Evolutionary conservation across 208 protist genomes (phyloP), one percentile per base, ranked within the genome.

Genomic region (Angomonas deanei): DNA sequence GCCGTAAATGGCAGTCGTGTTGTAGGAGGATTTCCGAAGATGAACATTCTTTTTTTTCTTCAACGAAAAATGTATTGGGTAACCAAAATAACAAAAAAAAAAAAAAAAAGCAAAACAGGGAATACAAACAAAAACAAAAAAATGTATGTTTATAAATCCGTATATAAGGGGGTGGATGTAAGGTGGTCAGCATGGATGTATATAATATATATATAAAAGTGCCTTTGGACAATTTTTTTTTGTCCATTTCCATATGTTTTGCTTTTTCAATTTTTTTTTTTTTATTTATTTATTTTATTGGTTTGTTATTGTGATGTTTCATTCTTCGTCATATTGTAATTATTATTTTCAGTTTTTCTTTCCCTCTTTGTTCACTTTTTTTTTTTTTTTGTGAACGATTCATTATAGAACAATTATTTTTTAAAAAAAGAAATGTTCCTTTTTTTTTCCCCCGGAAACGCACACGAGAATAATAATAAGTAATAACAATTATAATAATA

Each of bases 91-190:
- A 48, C 15, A 58, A 31, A 59, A 59, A 59, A 66, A 17, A 28
- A 32, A 58, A 28, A 39, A 47, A 47, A 34, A 65, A 52, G 58
- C 17, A 52, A 38, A 59, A 59, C 33, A 66, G 66, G 55, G 64
- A 65, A 66, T 23, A 28, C 61, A 55, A 62, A 62, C 0, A 49
- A 65, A 27, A 57, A 33, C 38, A 15, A 59, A 27, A 42, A 64
- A 59, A 59, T 55, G 53, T 63, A 61, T 47, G 46, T 48, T 57
- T 39, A 27, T 36, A 47, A 54, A 48, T 50, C 31, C 32, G 42
- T 42, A 54, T 39, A 23, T 30, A 63, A 36, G 47, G 38, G 28
- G 11, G 3, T 5, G 28, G 34, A 32, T 52, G 2, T 36, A 27
- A 31, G 15, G 38, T 21, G 23, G 5, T 53, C 36, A 15, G 23